Base-by-base conservation (phyloP, 805 yeast genomes). In the Candida wancherniae region DNA sequence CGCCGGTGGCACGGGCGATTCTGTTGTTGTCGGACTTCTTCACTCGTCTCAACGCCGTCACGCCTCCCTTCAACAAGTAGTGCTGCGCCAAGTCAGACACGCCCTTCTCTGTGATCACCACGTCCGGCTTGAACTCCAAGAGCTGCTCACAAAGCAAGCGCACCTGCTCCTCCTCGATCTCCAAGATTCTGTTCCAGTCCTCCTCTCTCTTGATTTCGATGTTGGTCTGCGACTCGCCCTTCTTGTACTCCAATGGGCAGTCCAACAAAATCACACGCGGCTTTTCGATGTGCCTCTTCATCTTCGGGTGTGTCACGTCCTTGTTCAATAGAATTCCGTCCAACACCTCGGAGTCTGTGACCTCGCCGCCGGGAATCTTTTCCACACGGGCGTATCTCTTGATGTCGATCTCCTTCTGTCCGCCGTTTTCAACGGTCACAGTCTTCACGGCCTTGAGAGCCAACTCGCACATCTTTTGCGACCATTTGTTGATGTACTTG, bases 191-290 rank as follows among this genome's bases (percentile, higher is more conserved):
- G 57, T 80, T 81, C 97, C 97, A 92, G 64, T 92, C 98, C 41
- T 79, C 84, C 61, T 90, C 97, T 51, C 86, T 86, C 25, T 95
- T 82, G 59, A 92, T 88, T 67, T 92, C 99, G 47, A 92, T 85
- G 62, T 92, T 90, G 32, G 97, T 92, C 61, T 92, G 98, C 3
- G 97, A 87, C 66, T 92, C 99, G 44, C 98, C 99, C 72, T 92
- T 92, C 68, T 92, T 92, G 67, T 92, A 92, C 64, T 92, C 99
- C 49, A 92, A 71, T 9, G 99, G 97, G 62, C 97, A 88, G 63
- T 92, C 99, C 47, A 92, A 71, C 45, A 92, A 71, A 12, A 92
- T 74, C 33, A 92, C 76, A 43, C 90, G 75, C 29, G 99, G 99
- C 51, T 86, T 84, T 56, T 81, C 84, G 47, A 92, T 83, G 48